These are phyloP conservation scores for Leccinellum albellum DNA, from an alignment of 768 basidiomycete species.

Conservation along the genomic window DNA sequence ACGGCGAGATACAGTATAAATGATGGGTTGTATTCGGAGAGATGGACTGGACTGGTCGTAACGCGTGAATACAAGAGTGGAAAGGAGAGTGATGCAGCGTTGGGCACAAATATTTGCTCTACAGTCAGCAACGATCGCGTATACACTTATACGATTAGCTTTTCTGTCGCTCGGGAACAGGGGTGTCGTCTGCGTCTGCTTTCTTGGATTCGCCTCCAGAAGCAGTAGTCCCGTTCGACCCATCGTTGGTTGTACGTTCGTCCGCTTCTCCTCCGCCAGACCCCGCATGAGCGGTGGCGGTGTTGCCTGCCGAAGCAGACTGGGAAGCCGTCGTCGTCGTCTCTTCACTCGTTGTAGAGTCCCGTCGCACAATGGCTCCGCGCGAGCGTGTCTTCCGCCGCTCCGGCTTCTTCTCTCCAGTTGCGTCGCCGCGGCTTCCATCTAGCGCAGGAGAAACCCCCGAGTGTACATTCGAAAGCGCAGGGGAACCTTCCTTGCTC, in stretches of 20 bases:
- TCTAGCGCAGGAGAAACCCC: slow-evolving; percentile 23
- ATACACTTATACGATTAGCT: background rate
- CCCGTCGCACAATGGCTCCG: slow-evolving; percentile 38
- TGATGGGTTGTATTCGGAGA: background rate
- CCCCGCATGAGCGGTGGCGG: slow-evolving; percentile 1
- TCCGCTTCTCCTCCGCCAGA: slow-evolving; percentile 21
- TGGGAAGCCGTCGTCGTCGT: slow-evolving; percentile 34
- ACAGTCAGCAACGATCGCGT: background rate
- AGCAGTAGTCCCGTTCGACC: background rate
- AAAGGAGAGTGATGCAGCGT: slow-evolving; percentile 1
- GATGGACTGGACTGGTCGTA: background rate
- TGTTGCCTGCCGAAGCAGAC: slow-evolving; percentile 29
- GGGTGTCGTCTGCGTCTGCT: background rate
- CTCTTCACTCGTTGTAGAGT: slow-evolving; percentile 53
- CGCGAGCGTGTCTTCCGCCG: slow-evolving; percentile 49
- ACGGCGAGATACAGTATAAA: slow-evolving; percentile 15
- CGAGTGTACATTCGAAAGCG: slow-evolving; percentile 30
- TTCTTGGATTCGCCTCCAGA: slow-evolving; percentile 4
- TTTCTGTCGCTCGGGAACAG: slow-evolving; percentile 1
- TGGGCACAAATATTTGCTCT: background rate
- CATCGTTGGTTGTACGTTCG: slow-evolving; percentile 1
- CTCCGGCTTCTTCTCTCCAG: slow-evolving; percentile 29
- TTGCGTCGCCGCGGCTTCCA: slow-evolving; percentile 8
- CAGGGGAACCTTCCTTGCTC: slow-evolving; percentile 40
- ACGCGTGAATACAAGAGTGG: slow-evolving; percentile 2